Evolutionary conservation across 441 rosid species (phyloP).

Genomic region (Melastoma candidum): DNA sequence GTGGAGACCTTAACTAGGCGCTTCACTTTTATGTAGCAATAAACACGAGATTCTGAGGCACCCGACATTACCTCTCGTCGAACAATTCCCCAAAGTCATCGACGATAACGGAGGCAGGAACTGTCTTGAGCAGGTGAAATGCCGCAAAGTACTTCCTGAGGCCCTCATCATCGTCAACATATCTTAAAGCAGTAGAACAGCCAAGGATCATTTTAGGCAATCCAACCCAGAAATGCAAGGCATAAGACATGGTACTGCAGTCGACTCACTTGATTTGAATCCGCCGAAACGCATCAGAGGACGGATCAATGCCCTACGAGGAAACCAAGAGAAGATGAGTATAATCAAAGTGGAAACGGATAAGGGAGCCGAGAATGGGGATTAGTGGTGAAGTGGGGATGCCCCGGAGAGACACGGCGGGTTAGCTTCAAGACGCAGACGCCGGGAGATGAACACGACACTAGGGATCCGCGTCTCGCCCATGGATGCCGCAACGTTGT

Average conservation of each 20-base stretch:
- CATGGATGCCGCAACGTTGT: conserved; percentile 28
- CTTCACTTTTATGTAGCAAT: too few species aligned
- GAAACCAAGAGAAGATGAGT: neutral
- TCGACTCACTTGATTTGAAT: conserved; percentile 66
- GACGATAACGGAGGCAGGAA: conserved; percentile 44
- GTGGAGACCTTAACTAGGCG: neutral
- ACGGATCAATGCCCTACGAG: conserved; percentile 50
- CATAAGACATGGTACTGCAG: too few species aligned
- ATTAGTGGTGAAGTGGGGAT: neutral
- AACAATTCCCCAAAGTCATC: conserved; percentile 83
- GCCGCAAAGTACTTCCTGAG: conserved; percentile 77
- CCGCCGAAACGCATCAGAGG: conserved; percentile 47
- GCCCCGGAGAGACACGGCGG: conserved; percentile 83
- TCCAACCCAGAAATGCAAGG: neutral
- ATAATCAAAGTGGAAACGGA: neutral
- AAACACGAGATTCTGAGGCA: too few species aligned
- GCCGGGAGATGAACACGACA: conserved; percentile 71
- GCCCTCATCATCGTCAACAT: conserved; percentile 70
- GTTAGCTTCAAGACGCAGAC: conserved; percentile 42
- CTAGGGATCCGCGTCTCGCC: conserved; percentile 12
- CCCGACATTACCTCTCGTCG: conserved; percentile 33
- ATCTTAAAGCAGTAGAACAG: conserved; percentile 24
- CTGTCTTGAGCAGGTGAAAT: conserved; percentile 52
- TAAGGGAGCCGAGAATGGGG: neutral
- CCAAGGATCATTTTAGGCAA: too few species aligned